These are phyloP conservation scores for Radiomyces spectabilis DNA, from an alignment of 192 early-diverging fungal genomes.

Conservation along the genomic window DNA sequence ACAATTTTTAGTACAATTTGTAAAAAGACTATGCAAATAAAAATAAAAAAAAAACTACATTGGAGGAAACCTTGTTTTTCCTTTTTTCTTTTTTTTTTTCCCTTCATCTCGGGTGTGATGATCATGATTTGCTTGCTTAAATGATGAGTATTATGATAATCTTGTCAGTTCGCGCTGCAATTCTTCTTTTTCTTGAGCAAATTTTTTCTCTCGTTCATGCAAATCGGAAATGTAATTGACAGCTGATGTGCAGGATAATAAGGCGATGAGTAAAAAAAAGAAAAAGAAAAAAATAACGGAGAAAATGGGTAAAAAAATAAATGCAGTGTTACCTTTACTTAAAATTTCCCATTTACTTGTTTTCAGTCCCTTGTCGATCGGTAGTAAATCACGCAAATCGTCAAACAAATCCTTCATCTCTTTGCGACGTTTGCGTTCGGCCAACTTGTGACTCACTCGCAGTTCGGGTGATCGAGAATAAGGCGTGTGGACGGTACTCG, in stretches of 20 bases:
- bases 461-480: constrained; percentile 72
- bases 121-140: constrained; percentile 12
- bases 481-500: constrained; percentile 36
- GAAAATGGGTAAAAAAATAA: neutral
- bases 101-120: neutral
- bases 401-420: constrained; percentile 93
- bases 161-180: constrained; percentile 32
- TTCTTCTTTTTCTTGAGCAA: constrained; percentile 34
- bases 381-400: constrained; percentile 68
- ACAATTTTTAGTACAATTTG: neutral
- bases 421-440: constrained; percentile 78
- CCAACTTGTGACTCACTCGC: constrained; percentile 80
- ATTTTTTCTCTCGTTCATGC: constrained; percentile 32
- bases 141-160: too few relatives aligned
- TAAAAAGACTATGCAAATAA: constrained; percentile 6
- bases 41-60: constrained; percentile 6
- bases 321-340: constrained; percentile 60
- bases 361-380: constrained; percentile 70
- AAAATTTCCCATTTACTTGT: constrained; percentile 89
- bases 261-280: neutral
- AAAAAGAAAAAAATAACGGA: constrained; percentile 6
- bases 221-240: constrained; percentile 40
- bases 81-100: constrained; percentile 1
- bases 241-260: constrained; percentile 18
- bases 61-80: neutral